Conservation (phyloP, 352 stramenopile species). For the Phytophthora litchii region DNA sequence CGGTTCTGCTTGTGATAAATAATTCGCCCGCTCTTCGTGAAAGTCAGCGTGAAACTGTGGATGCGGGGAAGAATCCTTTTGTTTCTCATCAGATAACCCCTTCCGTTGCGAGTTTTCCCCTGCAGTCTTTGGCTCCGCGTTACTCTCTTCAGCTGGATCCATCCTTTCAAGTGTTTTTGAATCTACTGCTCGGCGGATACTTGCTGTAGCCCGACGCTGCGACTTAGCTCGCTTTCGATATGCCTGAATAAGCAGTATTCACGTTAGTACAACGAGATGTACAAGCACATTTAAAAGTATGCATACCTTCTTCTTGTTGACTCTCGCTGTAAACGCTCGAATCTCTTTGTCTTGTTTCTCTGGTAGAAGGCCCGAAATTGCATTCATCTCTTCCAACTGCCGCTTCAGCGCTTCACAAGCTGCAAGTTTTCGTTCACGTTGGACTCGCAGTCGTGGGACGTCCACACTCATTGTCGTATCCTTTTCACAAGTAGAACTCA, state of each 20-base stretch:
- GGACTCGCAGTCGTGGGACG: slow-evolving; percentile 8
- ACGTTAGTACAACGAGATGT: background rate
- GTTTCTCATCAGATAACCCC: background rate
- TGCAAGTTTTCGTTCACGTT: slow-evolving; percentile 29
- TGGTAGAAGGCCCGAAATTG: slow-evolving; percentile 24
- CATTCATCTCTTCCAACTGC: slow-evolving; percentile 33
- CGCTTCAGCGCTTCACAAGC: slow-evolving; percentile 34
- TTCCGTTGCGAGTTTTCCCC: background rate
- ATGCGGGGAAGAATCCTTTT: background rate
- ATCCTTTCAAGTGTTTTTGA: background rate
- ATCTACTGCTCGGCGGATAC: slow-evolving; percentile 19
- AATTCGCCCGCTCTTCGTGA: background rate
- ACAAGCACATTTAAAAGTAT: background rate
- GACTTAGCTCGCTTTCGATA: slow-evolving; percentile 40
- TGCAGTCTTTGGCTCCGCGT: background rate
- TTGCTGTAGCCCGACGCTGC: slow-evolving; percentile 25
- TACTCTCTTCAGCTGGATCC: background rate
- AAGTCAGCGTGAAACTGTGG: background rate
- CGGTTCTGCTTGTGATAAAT: slow-evolving; percentile 1
- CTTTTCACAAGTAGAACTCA: background rate
- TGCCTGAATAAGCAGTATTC: slow-evolving; percentile 14
- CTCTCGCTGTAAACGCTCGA: slow-evolving; percentile 23
- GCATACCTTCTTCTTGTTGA: slow-evolving; percentile 43
- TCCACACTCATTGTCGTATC: slow-evolving; percentile 8
- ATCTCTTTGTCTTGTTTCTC: slow-evolving; percentile 22